Conservation (phyloP, 495 filamentous ascomycete species). For the Chlorociboria aeruginascens region DNA sequence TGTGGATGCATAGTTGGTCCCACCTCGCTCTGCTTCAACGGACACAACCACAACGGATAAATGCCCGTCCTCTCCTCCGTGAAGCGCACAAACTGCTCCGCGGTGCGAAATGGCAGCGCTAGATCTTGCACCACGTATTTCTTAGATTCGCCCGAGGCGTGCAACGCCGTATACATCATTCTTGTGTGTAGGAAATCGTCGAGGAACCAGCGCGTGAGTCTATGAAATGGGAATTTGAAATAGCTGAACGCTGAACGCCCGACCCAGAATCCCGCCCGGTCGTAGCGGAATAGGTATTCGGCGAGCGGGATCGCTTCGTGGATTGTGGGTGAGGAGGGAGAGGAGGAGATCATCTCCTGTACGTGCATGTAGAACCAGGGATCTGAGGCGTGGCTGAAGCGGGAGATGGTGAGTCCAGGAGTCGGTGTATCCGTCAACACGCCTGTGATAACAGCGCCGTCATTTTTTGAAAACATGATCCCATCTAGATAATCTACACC, state of each 20-base stretch:
- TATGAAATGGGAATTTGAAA: constrained; percentile 44
- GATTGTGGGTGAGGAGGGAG: constrained; percentile 5
- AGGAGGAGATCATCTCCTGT: constrained; percentile 19
- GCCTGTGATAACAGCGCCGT: constrained; percentile 42
- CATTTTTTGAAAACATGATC: constrained; percentile 35
- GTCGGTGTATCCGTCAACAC: constrained; percentile 25
- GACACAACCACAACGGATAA: constrained; percentile 51
- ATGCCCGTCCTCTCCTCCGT: constrained; percentile 33
- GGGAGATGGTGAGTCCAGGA: too few species aligned
- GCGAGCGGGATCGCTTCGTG: constrained; percentile 35
- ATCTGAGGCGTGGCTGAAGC: constrained; percentile 32
- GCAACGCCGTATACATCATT: constrained; percentile 49
- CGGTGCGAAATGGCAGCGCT: constrained; percentile 38
- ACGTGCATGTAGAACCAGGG: constrained; percentile 44
- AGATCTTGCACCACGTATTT: constrained; percentile 47
- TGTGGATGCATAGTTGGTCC: constrained; percentile 36
- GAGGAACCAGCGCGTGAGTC: constrained; percentile 42
- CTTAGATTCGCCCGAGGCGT: constrained; percentile 40
- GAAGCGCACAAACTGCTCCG: constrained; percentile 39
- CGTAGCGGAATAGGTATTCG: constrained; percentile 50
- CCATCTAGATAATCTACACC: constrained; percentile 31
- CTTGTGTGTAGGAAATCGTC: constrained; percentile 54
- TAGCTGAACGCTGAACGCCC: constrained; percentile 41
- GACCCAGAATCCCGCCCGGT: constrained; percentile 50
- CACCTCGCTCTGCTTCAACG: constrained; percentile 30